Base-by-base conservation (phyloP, 345 rosid genomes). In the Lumnitzera racemosa region DNA sequence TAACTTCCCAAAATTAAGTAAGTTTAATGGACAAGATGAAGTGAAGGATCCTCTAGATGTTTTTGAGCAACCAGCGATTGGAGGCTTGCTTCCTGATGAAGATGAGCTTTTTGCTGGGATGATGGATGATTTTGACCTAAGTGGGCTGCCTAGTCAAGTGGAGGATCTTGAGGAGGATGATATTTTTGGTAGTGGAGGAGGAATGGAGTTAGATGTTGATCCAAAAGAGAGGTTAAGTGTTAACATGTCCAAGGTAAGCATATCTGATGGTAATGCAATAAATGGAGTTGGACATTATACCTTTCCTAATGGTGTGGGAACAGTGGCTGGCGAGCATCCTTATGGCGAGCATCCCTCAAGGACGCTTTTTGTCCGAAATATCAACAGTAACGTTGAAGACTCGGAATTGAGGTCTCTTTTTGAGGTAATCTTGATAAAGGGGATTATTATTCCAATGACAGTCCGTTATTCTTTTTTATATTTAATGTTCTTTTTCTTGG, bases 291-390 rank as follows among this genome's bases (percentile, higher is more conserved):
- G 76, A 47, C 85, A 61, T 49, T 77, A 68, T 62, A 62, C 79
- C 53, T 71, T 80, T 43, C 51, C 90, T 14, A 91, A 81, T 78
- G 88, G 84, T 52, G 69, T 72, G 55, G 95, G 86, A 56, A 74
- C 89, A 12, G 85, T 89, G 70, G 88, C 89, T 53, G 92, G 95
- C 56, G 98, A 91, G 53, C 96, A 91, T 74, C 98, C 98, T 6
- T 83, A 80, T 46, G 98, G 98, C 27, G 98, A 91, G 73, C 96
- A 89, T 67, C 98, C 96, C 72, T 91, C 98, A 49, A 82, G 98
- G 76, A 91, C 98, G 16, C 67, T 91, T 49, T 91, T 89, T 75
- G 98, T 91, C 41, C 83, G 96, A 48, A 91, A 91, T 70, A 91
- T 91, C 62, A 91, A 91, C 75, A 91, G 98, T 61, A 85, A 88